These are phyloP conservation scores for Suillus placidus DNA, from an alignment of 768 basidiomycete genomes.

Conservation along the genomic window DNA sequence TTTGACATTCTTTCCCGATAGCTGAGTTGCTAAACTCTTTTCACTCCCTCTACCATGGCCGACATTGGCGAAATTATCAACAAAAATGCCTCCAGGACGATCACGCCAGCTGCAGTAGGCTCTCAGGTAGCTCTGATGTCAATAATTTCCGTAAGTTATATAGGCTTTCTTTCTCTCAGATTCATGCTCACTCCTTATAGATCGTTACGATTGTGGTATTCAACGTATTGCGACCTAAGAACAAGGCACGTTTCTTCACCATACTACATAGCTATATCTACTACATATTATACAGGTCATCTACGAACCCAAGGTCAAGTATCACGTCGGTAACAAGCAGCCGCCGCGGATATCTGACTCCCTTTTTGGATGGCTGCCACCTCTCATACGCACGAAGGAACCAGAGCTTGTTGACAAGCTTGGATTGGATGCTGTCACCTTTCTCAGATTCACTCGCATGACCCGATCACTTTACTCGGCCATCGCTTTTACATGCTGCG, in stretches of 20 bases:
- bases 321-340: constrained; percentile 74
- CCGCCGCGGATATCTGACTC: constrained; percentile 84
- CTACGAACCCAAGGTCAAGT: constrained; percentile 94
- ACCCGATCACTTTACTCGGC: constrained; percentile 71
- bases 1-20: constrained; percentile 22
- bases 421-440: constrained; percentile 92
- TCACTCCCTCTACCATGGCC: constrained; percentile 31
- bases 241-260: constrained; percentile 58
- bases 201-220: constrained; percentile 72
- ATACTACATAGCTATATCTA: neutral
- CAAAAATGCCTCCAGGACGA: constrained; percentile 51
- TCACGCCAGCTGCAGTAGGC: constrained; percentile 79
- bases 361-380: constrained; percentile 88
- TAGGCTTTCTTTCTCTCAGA: neutral
- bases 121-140: constrained; percentile 79
- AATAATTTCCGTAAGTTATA: constrained; percentile 62
- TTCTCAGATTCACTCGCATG: constrained; percentile 89
- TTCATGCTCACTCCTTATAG: constrained; percentile 38
- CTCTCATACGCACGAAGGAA: constrained; percentile 81
- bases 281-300: constrained; percentile 55
- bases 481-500: constrained; percentile 66
- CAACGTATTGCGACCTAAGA: constrained; percentile 84
- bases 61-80: constrained; percentile 36
- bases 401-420: constrained; percentile 86
- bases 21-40: constrained; percentile 22